Evolutionary conservation across 2,329 filamentous ascomycete genomes (phyloP).

Genomic region (Ciborinia camelliae): DNA sequence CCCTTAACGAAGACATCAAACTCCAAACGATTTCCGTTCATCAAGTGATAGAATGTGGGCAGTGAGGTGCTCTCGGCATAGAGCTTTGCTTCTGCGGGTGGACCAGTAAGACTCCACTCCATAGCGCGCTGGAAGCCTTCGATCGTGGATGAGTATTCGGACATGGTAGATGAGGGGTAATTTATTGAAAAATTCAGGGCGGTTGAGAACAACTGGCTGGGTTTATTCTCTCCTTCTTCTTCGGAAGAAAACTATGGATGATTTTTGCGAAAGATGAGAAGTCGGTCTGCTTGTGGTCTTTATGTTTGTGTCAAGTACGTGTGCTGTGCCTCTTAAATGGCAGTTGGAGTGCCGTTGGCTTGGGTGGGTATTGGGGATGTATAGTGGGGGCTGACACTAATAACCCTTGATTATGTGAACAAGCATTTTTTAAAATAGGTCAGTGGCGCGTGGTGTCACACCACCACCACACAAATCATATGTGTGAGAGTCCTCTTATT

Average conservation of each 20-base stretch:
- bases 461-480: too few species aligned
- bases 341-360: neutral
- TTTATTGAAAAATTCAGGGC: neutral
- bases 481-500: too few species aligned
- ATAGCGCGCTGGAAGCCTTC: conserved; percentile 10
- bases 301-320: neutral
- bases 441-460: neutral
- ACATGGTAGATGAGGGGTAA: neutral
- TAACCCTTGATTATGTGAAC: neutral
- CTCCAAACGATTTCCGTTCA: neutral
- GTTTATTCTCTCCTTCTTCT: neutral
- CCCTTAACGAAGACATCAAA: neutral
- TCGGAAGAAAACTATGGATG: neutral
- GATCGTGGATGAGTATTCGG: neutral
- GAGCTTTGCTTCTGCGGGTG: neutral
- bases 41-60: conserved; percentile 4
- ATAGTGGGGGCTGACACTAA: neutral
- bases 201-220: neutral
- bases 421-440: neutral
- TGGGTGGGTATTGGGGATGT: neutral
- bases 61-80: neutral
- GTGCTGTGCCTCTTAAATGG: neutral
- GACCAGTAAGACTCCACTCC: neutral
- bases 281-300: neutral
- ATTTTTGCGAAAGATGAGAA: neutral